phyloP scores from a whole-genome alignment of 2,329 filamentous ascomycete species.

The Venturia asperata region DNA sequence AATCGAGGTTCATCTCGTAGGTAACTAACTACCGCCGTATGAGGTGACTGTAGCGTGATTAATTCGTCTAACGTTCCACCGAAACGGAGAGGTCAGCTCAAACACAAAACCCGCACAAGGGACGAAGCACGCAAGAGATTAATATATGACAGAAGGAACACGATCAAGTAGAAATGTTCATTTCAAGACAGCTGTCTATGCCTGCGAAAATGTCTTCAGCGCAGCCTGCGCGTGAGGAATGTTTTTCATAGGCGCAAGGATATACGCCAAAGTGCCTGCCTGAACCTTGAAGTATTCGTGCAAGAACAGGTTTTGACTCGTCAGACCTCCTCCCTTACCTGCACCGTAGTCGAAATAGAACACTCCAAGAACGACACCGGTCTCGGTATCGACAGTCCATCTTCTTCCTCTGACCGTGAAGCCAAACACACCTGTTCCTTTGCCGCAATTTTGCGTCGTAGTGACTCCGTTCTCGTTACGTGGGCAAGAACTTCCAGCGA shows the following conservation, averaged over 20 bases:
- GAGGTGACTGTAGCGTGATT: too few species aligned
- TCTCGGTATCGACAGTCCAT: slow-evolving; percentile 19
- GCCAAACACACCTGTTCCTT: slow-evolving; percentile 18
- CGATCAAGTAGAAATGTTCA: not conserved
- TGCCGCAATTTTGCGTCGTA: slow-evolving; percentile 15
- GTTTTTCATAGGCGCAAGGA: slow-evolving; percentile 17
- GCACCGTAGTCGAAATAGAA: slow-evolving; percentile 19
- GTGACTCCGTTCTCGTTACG: slow-evolving; percentile 19
- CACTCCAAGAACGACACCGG: slow-evolving; percentile 16
- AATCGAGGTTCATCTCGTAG: not conserved
- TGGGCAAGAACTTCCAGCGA: slow-evolving; percentile 13
- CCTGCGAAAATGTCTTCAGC: slow-evolving; percentile 9
- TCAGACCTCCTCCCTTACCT: not conserved
- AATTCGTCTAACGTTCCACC: too few species aligned
- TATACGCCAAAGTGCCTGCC: slow-evolving; percentile 7
- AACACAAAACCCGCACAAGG: too few species aligned
- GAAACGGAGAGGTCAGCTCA: too few species aligned
- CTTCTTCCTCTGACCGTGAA: slow-evolving; percentile 11
- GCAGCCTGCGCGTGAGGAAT: slow-evolving; percentile 15
- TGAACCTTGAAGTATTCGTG: slow-evolving; percentile 19
- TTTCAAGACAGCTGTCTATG: not conserved
- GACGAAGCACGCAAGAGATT: too few species aligned
- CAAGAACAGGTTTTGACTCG: slow-evolving; percentile 5
- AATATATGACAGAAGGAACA: not conserved
- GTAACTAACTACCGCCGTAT: too few species aligned